Base-by-base conservation (phyloP, 2,329 filamentous ascomycete genomes). In the Fusarium falciforme region DNA sequence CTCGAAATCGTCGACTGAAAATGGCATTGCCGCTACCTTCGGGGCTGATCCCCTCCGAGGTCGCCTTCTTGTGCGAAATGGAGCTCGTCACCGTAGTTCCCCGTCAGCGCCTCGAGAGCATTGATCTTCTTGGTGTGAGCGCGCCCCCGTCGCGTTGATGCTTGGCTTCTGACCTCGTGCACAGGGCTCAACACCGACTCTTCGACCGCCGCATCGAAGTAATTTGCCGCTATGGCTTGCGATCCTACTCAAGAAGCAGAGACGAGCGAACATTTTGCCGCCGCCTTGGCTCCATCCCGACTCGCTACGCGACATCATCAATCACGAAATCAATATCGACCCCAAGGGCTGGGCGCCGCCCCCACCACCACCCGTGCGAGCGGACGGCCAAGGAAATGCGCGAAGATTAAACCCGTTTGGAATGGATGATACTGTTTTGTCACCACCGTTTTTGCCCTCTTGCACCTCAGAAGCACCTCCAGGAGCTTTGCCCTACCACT, bases 21-120 rank as follows among this genome's bases (percentile, higher is more conserved):
- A 89, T 89, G 87, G 87, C 87, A 35, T 81, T 87, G 59, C 86
- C 87, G 33, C 81, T 89, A 16, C 86, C 86, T 6, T 78, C 82
- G 61, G 87, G 85, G 82, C 89, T 98, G 52, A 93, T 93, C 77
- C 94, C 96, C 68, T 88, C 93, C 73, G 96, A 99, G 85, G 93
- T 97, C 54, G 93, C 95, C 60, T 99, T 98, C 80, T 87, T 98
- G 31, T 98, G 95, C 83, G 96, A 99, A 85, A 98, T 98, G 95
- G 96, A 98, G 85, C 90, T 94, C 79, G 93, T 99, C 65, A 98
- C 95, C 0, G 90, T 99, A 25, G 91, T 98, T 59, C 96, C 96
- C 38, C 93, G 96, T 63, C 95, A 98, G 82, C 90, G 93, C 73
- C 91, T 99, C 62, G 95, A 98, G 75, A 91, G 90, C 76, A 93